Percentiles rank a stretch among this genome's conserved stretches.
phyloP scores from a whole-genome alignment of 345 rosid genomes.

The Eucalyptus sp. region DNA sequence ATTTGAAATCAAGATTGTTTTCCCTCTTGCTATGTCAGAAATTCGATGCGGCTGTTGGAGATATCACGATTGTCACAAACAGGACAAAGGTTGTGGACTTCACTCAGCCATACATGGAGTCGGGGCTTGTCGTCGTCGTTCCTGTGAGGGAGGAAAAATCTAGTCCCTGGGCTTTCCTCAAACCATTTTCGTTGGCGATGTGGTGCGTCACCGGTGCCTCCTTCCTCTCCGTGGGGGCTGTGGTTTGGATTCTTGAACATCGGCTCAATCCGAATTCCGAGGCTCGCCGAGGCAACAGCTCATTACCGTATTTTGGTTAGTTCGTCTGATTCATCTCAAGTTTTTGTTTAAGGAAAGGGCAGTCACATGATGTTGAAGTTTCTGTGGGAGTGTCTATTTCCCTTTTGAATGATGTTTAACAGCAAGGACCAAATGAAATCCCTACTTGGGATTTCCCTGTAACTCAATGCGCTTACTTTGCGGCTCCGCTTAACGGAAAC shows the following conservation, averaged over 20 bases:
- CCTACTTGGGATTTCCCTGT: neutral
- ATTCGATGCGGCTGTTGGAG: conserved; percentile 84
- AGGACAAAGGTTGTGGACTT: conserved; percentile 83
- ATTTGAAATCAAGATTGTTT: neutral
- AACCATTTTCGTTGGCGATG: conserved; percentile 77
- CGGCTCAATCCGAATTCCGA: conserved; percentile 76
- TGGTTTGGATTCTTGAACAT: conserved; percentile 97
- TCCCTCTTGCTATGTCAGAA: conserved; percentile 27
- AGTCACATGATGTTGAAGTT: neutral
- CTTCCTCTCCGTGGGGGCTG: conserved; percentile 83
- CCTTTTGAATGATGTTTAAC: neutral
- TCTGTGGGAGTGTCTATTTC: neutral
- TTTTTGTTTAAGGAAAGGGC: neutral
- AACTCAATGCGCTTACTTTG: neutral
- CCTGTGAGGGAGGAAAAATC: conserved; percentile 58
- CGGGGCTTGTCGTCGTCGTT: conserved; percentile 80
- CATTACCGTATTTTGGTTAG: conserved; percentile 75
- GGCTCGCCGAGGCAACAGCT: conserved; percentile 86
- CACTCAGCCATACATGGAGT: conserved; percentile 81
- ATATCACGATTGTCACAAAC: conserved; percentile 55
- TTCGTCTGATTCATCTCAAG: neutral
- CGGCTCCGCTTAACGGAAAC: neutral
- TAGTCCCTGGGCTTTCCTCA: conserved; percentile 92
- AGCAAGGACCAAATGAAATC: neutral
- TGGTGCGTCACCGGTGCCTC: conserved; percentile 77